Evolutionary conservation across 2,329 filamentous ascomycete genomes (phyloP), one percentile per base, ranked within the genome.

Genomic region (Colletotrichum viniferum): DNA sequence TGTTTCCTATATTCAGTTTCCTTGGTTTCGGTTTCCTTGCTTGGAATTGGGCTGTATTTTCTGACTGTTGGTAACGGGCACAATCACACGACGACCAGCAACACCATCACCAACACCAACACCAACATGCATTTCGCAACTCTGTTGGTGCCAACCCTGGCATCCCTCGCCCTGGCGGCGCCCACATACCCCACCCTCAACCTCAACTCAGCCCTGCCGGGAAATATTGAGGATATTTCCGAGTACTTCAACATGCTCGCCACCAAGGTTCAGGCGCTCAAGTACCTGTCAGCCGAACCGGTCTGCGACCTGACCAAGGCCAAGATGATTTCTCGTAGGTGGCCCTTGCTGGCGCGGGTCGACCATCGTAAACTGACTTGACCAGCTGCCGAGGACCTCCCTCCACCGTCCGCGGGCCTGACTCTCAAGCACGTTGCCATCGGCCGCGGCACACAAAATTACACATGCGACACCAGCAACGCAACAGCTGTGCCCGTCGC

Each of bases 401-500:
- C 94, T 16, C 77, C 87, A 9, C 91, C 92, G 16, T 85, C 91
- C 1, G 78, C 86, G 8, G 94, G 93, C 71, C 87, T 95, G 34
- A 86, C 82, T 5, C 88, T 97, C 66, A 90, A 91, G 81, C 95
- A 97, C 84, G 94, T 98, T 70, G 95, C 94, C 81, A 88, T 98
- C 77, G 96, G 96, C 80, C 93, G 95, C 60, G 96, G 96, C 76
- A 97, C 94, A 9, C 93, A 98, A 86, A 98, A 98, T 89, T 98
- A 98, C 88, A 97, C 95, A 67, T 98, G 96, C 88, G 87, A 90
- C 74, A 86, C 89, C 69, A 85, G 85, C 77, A 90, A 94, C 79
- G 82, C 90, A 3, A 90, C 90, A 5, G 90, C 91, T 1, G 86
- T 85, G 0, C 96, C 96, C 16, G 88, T 87, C 12, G 88, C 92